phyloP scores from a whole-genome alignment of 148 eudicot species.

The Chenopodium quinoa region DNA sequence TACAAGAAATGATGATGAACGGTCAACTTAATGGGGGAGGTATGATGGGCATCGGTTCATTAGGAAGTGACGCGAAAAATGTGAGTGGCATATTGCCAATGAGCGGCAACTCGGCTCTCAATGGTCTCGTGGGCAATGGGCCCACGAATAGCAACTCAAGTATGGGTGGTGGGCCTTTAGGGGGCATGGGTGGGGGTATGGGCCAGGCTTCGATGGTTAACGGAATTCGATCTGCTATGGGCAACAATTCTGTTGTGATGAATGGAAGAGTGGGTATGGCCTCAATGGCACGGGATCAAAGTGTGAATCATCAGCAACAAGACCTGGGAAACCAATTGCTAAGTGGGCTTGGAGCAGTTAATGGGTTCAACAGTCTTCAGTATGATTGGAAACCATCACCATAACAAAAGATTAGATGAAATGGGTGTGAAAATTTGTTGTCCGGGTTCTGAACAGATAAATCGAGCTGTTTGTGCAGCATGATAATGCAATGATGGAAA shows the following conservation, averaged over 20 bases:
- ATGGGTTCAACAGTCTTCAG: constrained; percentile 65
- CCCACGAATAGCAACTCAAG: constrained; percentile 36
- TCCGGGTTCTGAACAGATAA: constrained; percentile 10
- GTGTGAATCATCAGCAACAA: constrained; percentile 62
- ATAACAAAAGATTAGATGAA: constrained; percentile 13
- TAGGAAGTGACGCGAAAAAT: constrained; percentile 64
- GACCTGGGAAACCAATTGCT: constrained; percentile 67
- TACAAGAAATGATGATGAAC: constrained; percentile 82
- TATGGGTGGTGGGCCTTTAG: constrained; percentile 48
- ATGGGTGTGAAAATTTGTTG: constrained; percentile 22
- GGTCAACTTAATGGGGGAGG: constrained; percentile 52
- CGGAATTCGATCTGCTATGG: constrained; percentile 69
- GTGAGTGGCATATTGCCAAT: constrained; percentile 47
- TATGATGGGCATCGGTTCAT: constrained; percentile 46
- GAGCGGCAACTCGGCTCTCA: constrained; percentile 34
- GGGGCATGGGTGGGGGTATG: constrained; percentile 51
- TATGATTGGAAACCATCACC: constrained; percentile 80
- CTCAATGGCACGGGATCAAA: constrained; percentile 52
- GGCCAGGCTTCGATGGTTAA: constrained; percentile 57
- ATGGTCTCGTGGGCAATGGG: constrained; percentile 48
- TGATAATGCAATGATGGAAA: background rate
- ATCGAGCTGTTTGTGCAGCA: constrained; percentile 20
- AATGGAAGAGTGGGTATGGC: constrained; percentile 68
- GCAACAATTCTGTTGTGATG: constrained; percentile 50
- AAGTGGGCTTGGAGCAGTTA: constrained; percentile 65